Conservation (phyloP, 495 filamentous ascomycete genomes). For the Acidiella bohemica region DNA sequence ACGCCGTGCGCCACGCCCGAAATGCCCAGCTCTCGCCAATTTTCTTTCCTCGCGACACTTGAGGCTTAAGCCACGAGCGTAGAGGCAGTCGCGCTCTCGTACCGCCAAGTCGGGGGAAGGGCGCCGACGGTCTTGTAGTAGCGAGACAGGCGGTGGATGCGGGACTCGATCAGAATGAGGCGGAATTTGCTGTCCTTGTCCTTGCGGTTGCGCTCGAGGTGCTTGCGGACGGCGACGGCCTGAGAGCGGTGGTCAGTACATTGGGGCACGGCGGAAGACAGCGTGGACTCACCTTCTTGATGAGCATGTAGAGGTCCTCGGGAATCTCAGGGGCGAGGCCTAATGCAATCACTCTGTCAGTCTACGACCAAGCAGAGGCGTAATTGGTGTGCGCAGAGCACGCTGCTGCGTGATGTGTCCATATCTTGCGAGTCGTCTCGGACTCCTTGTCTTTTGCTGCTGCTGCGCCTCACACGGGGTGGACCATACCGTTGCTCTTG, state of each 20-base stretch:
- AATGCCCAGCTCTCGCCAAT: not conserved
- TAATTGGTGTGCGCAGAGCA: slow-evolving; percentile 8
- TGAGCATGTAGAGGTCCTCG: slow-evolving; percentile 96
- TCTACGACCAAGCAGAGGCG: slow-evolving; percentile 87
- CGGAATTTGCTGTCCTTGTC: slow-evolving; percentile 99
- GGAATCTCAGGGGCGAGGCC: slow-evolving; percentile 95
- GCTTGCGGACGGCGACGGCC: slow-evolving; percentile 99
- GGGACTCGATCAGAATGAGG: slow-evolving; percentile 98
- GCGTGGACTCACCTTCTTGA: slow-evolving; percentile 73
- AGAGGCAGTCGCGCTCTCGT: slow-evolving; percentile 44
- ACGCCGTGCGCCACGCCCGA: not conserved
- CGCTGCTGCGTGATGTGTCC: slow-evolving; percentile 10
- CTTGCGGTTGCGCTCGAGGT: slow-evolving; percentile 99
- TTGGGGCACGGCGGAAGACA: not conserved
- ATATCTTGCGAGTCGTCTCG: slow-evolving; percentile 14
- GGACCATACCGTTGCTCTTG: slow-evolving; percentile 72
- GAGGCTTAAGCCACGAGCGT: slow-evolving; percentile 45
- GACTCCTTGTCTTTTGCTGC: slow-evolving; percentile 3
- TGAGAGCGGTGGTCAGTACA: slow-evolving; percentile 23
- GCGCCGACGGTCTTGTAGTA: slow-evolving; percentile 99
- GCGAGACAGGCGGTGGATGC: slow-evolving; percentile 93
- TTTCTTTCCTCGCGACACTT: not conserved
- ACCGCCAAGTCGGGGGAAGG: slow-evolving; percentile 96
- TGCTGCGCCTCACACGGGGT: slow-evolving; percentile 10
- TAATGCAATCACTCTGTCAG: slow-evolving; percentile 86